These are phyloP conservation scores for Oenanthe sinensis DNA, from an alignment of 129 eudicot genomes.

Conservation along the genomic window DNA sequence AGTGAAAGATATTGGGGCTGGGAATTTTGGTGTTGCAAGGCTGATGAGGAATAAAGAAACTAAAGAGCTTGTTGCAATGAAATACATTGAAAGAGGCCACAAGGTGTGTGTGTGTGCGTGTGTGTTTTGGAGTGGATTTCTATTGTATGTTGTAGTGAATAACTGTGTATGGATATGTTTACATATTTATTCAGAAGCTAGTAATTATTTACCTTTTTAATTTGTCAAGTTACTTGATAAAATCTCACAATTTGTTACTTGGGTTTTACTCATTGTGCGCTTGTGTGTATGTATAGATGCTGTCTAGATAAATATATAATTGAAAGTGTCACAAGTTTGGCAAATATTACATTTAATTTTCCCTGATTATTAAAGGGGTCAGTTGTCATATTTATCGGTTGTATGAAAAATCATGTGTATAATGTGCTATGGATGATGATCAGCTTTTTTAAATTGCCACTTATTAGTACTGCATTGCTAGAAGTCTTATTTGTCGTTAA, in stretches of 20 bases:
- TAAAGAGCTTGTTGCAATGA: slow-evolving; percentile 90
- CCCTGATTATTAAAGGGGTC: neutral
- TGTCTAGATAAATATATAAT: neutral
- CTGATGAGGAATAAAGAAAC: slow-evolving; percentile 93
- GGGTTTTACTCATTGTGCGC: neutral
- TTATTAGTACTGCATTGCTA: neutral
- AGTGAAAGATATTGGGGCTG: slow-evolving; percentile 95
- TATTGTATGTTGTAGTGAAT: no score
- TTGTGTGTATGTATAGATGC: neutral
- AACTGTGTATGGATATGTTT: neutral
- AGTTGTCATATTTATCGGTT: neutral
- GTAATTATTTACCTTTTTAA: neutral
- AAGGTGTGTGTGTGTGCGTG: slow-evolving; percentile 39
- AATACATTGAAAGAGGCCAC: slow-evolving; percentile 87
- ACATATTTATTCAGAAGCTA: neutral
- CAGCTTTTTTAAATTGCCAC: neutral
- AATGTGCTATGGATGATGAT: neutral
- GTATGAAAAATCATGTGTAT: neutral
- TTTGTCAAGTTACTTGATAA: neutral
- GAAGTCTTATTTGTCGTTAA: neutral
- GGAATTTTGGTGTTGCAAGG: slow-evolving; percentile 89
- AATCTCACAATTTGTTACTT: neutral
- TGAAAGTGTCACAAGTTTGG: neutral
- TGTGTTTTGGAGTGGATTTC: neutral
- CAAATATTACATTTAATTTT: neutral